Base-by-base conservation (phyloP, 2,329 filamentous ascomycete species). In the Cercospora beticola region DNA sequence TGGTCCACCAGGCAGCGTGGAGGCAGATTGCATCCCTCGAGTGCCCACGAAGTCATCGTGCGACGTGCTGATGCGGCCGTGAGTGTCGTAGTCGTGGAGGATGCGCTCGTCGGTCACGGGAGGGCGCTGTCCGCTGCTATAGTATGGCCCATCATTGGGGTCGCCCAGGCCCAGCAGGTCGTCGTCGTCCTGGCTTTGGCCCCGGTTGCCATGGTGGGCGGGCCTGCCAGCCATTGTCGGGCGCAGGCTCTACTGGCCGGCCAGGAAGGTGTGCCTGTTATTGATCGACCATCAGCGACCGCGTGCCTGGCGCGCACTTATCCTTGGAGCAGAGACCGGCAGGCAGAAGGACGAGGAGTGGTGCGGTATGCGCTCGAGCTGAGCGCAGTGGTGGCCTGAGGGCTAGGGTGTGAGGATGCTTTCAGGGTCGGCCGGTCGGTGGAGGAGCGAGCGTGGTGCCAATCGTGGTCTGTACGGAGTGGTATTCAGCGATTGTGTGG, bases 1-100 rank as follows among this genome's bases (percentile, higher is more conserved):
- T 68, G 83, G 81, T 46, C 81, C 79, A 74, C 82, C 80, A 64
- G 82, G 80, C 73, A 84, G 72, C 43, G 75, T 77, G 7, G 83
- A 84, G 33, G 59, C 57, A 16, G 65, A 64, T 18, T 63, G 68
- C 71, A 83, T 83, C 61, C 85, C 89, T 61, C 69, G 68, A 30
- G 74, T 71, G 72, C 94, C 94, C 71, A 98, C 90, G 79, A 97
- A 98, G 76, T 95, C 91, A 84, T 97, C 94, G 81, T 97, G 97
- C 68, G 93, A 97, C 63, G 94, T 89, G 28, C 94, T 97, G 63
- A 93, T 92, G 73, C 94, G 91, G 67, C 88, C 82, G 70, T 87
- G 86, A 14, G 71, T 88, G 76, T 91, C 87, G 82, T 92, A 94
- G 72, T 88, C 88, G 78, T 89, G 87, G 77, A 94, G 83, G 59